Evolutionary conservation across 2,329 filamentous ascomycete species (phyloP), one percentile per base, ranked within the genome.

Genomic region (Tetracladium maxilliforme): DNA sequence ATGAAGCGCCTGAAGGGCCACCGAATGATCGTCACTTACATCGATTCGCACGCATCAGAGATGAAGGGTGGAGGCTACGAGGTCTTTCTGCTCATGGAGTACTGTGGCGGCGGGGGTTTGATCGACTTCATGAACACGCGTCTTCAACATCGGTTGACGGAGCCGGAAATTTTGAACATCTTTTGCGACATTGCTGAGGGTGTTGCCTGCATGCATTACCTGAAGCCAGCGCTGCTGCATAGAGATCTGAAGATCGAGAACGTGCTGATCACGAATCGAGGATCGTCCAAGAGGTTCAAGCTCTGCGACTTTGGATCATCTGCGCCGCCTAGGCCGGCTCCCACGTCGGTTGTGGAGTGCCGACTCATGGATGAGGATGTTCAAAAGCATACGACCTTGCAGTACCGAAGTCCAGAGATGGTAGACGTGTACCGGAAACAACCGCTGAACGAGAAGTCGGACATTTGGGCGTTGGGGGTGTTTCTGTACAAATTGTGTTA

Each of bases 51-150:
- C 53, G 90, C 90, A 19, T 94, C 84, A 10, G 86, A 95, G 53
- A 60, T 95, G 40, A 77, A 81, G 41, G 83, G 80, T 25, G 86
- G 86, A 21, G 90, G 90, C 30, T 98, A 93, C 50, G 90, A 98
- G 59, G 90, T 98, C 30, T 98, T 98, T 44, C 52, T 98, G 44
- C 73, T 98, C 36, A 98, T 98, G 90, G 90, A 98, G 49, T 94
- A 77, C 52, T 98, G 90, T 56, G 73, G 79, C 43, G 90, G 90
- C 25, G 90, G 90, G 35, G 87, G 90, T 18, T 57, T 98, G 47
- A 98, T 98, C 48, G 90, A 98, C 56, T 98, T 95, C 49, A 98
- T 98, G 90, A 98, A 98, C 54, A 98, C 90, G 18, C 72, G 90
- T 26, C 58, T 98, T 42, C 90, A 98, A 54, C 86, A 98, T 49